Base-by-base conservation (phyloP, 345 rosid species). In the Brassica incana region DNA sequence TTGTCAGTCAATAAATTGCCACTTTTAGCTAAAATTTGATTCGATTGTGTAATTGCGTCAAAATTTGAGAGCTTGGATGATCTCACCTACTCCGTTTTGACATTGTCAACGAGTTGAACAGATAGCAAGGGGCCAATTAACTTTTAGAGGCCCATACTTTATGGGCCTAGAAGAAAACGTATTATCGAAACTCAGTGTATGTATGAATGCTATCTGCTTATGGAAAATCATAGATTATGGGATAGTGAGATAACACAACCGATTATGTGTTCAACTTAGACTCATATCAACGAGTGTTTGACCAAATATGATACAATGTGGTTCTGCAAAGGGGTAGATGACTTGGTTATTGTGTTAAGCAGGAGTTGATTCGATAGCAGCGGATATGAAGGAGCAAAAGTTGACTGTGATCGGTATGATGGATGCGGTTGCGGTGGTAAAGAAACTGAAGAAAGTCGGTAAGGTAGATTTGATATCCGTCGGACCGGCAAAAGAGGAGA, bases 401-500 rank as follows among this genome's bases (percentile, higher is more conserved):
- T 81, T 95, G 77, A 95, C 94, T 5, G 95, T 95, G 85, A 84
- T 87, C 62, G 99, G 99, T 74, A 15, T 25, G 76, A 95, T 92
- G 99, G 99, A 95, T 35, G 69, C 95, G 18, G 95, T 90, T 76
- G 95, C 93, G 14, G 90, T 92, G 76, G 92, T 82, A 62, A 95
- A 92, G 88, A 95, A 87, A 82, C 65, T 95, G 89, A 95, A 90
- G 90, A 95, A 91, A 76, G 95, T 95, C 5, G 99, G 93, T 23
- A 95, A 95, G 87, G 97, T 95, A 62, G 99, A 95, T 81, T 81
- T 92, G 35, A 33, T 91, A 38, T 90, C 95, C 2, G 95, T 92
- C 23, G 97, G 99, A 10, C 99, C 99, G 16, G 99, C 97, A 2
- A 92, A 94, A 64, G 98, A 89, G 65, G 97, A 91, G 79, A 92